Percentiles rank a stretch among this genome's conserved stretches.
Conservation (phyloP, 1,284 basidiomycete species). For the Wolfiporia cocos region DNA sequence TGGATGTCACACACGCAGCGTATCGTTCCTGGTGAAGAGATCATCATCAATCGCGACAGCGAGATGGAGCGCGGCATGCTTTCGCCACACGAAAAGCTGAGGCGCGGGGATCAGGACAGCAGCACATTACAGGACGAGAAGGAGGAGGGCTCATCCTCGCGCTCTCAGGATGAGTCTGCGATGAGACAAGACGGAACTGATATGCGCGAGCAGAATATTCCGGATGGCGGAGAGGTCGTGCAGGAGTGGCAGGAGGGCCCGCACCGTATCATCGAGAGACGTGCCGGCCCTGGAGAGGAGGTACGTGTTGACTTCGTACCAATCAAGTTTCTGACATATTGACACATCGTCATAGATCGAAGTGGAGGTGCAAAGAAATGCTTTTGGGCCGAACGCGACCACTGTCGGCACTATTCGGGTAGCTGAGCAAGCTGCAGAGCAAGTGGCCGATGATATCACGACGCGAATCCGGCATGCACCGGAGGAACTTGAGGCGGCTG, state of each 20-base stretch:
- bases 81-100: slow-evolving; percentile 26
- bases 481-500: slow-evolving; percentile 27
- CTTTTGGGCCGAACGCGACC: slow-evolving; percentile 25
- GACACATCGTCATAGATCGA: slow-evolving; percentile 38
- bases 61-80: slow-evolving; percentile 44
- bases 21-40: slow-evolving; percentile 61
- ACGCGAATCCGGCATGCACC: slow-evolving; percentile 25
- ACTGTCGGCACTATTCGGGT: slow-evolving; percentile 20
- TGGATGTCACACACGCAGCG: slow-evolving; percentile 78
- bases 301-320: slow-evolving; percentile 32
- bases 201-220: slow-evolving; percentile 31
- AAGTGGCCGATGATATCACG: slow-evolving; percentile 24
- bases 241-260: slow-evolving; percentile 68
- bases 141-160: slow-evolving; percentile 14
- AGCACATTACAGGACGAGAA: slow-evolving; percentile 16
- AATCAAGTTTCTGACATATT: not conserved
- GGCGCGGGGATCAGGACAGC: slow-evolving; percentile 5
- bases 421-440: slow-evolving; percentile 17
- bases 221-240: slow-evolving; percentile 37
- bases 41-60: slow-evolving; percentile 79
- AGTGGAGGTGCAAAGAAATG: slow-evolving; percentile 53
- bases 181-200: slow-evolving; percentile 16
- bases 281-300: slow-evolving; percentile 53
- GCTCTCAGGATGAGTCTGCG: slow-evolving; percentile 6
- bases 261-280: slow-evolving; percentile 61